Evolutionary conservation across 306 rosid genomes (phyloP).

Genomic region (Corylus avellana): DNA sequence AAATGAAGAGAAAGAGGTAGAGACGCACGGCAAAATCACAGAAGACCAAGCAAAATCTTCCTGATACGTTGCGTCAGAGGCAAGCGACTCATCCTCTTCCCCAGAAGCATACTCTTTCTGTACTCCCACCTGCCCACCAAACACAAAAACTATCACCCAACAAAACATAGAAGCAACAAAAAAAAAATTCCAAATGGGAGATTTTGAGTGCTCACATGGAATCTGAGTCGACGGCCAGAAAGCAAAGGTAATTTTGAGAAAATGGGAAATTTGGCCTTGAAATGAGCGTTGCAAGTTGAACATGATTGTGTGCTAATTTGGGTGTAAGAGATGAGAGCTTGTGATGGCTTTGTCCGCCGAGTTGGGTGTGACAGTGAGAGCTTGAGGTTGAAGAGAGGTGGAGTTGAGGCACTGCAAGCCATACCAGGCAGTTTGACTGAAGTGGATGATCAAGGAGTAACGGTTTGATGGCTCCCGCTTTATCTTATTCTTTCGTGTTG

Average conservation of each 20-base stretch:
- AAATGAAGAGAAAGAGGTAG: constrained; percentile 7
- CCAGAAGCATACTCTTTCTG: constrained; percentile 56
- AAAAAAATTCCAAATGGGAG: constrained; percentile 13
- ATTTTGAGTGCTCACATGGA: constrained; percentile 43
- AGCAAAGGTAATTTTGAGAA: constrained; percentile 28
- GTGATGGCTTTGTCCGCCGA: constrained; percentile 34
- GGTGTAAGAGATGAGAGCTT: constrained; percentile 28
- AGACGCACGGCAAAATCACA: constrained; percentile 81
- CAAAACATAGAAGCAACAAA: constrained; percentile 33
- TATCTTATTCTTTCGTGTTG: constrained; percentile 1
- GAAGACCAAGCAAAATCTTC: constrained; percentile 79
- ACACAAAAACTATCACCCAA: constrained; percentile 2
- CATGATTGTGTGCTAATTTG: constrained; percentile 12
- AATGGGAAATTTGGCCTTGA: constrained; percentile 22
- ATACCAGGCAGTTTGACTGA: constrained; percentile 31
- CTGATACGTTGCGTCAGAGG: constrained; percentile 43
- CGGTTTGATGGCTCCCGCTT: constrained; percentile 14
- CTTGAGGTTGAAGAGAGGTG: constrained; percentile 38
- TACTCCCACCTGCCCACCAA: constrained; percentile 60
- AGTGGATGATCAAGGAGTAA: constrained; percentile 13
- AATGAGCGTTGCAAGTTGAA: constrained; percentile 32
- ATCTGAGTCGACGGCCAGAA: constrained; percentile 39
- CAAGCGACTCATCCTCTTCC: constrained; percentile 49
- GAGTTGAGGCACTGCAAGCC: constrained; percentile 49
- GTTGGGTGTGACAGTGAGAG: constrained; percentile 32